Percentiles rank a stretch among this genome's conserved stretches.
Evolutionary conservation across 352 stramenopile species (phyloP).

Genomic region (Elongisporangium anandrum): DNA sequence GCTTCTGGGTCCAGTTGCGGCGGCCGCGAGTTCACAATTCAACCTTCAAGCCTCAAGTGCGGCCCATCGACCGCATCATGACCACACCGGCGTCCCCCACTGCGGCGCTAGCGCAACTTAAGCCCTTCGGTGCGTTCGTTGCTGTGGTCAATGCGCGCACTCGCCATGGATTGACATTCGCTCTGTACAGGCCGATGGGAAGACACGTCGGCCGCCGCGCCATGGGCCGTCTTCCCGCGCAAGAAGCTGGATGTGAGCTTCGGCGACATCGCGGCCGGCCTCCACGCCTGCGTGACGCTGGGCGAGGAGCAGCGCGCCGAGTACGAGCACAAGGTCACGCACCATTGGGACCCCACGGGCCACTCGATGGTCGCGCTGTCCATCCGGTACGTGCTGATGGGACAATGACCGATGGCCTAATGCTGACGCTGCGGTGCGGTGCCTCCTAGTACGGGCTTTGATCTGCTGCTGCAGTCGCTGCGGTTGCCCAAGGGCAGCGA

Average conservation of each 20-base stretch:
- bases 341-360: conserved; percentile 51
- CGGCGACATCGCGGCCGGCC: conserved; percentile 48
- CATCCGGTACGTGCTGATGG: no score
- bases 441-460: conserved; percentile 65
- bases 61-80: background rate
- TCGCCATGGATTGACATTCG: background rate
- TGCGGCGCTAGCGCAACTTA: conserved; percentile 15
- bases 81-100: background rate
- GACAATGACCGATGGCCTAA: no score
- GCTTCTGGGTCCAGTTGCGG: background rate
- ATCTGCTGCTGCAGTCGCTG: conserved; percentile 73
- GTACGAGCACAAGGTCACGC: conserved; percentile 41
- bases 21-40: background rate
- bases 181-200: conserved; percentile 37
- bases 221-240: conserved; percentile 76
- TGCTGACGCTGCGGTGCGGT: background rate
- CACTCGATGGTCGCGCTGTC: conserved; percentile 69
- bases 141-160: background rate
- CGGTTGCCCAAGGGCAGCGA: conserved; percentile 60
- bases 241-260: conserved; percentile 84
- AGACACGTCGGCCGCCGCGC: conserved; percentile 44
- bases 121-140: conserved; percentile 29
- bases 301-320: conserved; percentile 50
- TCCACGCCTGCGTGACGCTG: conserved; percentile 53
- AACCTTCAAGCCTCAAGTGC: background rate